These are phyloP conservation scores for Fusarium armeniacum DNA, from an alignment of 2,329 filamentous ascomycete species.

Conservation along the genomic window DNA sequence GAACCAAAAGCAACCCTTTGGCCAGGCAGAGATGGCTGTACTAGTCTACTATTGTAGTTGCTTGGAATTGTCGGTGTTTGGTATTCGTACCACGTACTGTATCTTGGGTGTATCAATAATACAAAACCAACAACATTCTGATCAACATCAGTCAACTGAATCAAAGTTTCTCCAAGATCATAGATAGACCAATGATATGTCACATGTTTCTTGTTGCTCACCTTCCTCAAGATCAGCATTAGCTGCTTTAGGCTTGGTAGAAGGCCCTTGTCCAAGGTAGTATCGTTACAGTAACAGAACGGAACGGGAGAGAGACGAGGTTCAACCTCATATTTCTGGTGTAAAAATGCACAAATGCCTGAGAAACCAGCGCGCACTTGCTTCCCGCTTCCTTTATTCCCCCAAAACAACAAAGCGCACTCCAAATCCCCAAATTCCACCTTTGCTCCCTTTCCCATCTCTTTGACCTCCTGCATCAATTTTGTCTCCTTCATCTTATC, in stretches of 20 bases:
- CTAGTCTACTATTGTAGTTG: neutral
- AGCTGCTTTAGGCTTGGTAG: conserved; percentile 46
- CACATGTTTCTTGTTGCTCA: conserved; percentile 27
- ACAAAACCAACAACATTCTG: neutral
- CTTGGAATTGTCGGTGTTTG: neutral
- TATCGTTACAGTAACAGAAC: conserved; percentile 23
- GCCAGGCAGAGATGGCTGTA: neutral
- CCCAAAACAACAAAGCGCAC: conserved; percentile 38
- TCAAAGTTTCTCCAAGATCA: conserved; percentile 6
- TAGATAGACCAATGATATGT: conserved; percentile 20
- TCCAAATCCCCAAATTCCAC: conserved; percentile 39
- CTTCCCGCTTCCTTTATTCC: conserved; percentile 10
- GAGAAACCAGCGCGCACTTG: conserved; percentile 24
- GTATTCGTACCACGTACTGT: neutral
- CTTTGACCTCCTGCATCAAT: conserved; percentile 13
- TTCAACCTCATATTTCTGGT: conserved; percentile 52
- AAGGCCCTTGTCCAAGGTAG: conserved; percentile 27
- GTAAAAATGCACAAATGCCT: conserved; percentile 53
- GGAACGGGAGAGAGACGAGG: conserved; percentile 18
- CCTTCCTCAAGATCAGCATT: conserved; percentile 24
- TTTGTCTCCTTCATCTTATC: conserved; percentile 1
- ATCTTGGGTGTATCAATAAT: neutral
- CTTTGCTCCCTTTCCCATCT: conserved; percentile 33
- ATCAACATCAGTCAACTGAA: neutral
- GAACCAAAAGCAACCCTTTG: neutral